These are phyloP conservation scores for Umbilicus rupestris DNA, from an alignment of 164 flowering plant species.

Conservation along the genomic window DNA sequence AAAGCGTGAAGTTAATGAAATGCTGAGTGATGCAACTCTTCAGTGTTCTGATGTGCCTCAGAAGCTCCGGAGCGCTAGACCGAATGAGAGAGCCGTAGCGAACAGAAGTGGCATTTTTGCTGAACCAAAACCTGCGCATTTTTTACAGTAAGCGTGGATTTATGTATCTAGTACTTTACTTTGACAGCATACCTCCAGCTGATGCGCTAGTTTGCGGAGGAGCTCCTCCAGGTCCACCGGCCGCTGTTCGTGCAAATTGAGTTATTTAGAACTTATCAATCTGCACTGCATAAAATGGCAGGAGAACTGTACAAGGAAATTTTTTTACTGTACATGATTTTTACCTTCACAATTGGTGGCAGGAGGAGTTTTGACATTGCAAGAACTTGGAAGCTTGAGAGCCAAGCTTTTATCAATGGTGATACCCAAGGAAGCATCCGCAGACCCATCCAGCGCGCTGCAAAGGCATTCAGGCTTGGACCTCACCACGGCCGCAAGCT, in stretches of 20 bases:
- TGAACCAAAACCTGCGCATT: too few relatives aligned
- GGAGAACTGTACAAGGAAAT: background rate
- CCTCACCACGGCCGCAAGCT: slow-evolving; percentile 27
- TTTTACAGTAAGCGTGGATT: too few relatives aligned
- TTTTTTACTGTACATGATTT: background rate
- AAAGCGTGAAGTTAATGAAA: background rate
- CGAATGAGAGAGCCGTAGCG: slow-evolving; percentile 8
- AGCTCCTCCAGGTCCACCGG: slow-evolving; percentile 2
- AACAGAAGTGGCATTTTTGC: slow-evolving; percentile 10
- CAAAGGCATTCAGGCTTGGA: slow-evolving; percentile 47
- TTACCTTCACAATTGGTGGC: slow-evolving; percentile 35
- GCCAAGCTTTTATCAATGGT: slow-evolving; percentile 35
- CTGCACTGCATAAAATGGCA: background rate
- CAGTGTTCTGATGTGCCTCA: background rate
- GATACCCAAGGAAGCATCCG: slow-evolving; percentile 27
- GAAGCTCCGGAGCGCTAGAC: slow-evolving; percentile 3
- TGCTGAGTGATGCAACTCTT: background rate
- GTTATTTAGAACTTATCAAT: background rate
- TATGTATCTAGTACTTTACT: too few relatives aligned
- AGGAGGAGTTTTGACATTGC: slow-evolving; percentile 51
- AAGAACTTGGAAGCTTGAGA: slow-evolving; percentile 35
- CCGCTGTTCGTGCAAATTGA: background rate
- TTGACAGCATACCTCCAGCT: background rate
- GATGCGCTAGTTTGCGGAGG: slow-evolving; percentile 10
- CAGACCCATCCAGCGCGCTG: slow-evolving; percentile 23